A percentile compares a stretch with the other conserved stretches of the same genome.
These are phyloP conservation scores for Penicillium riverlandense DNA, from an alignment of 495 filamentous ascomycete species.

Conservation along the genomic window DNA sequence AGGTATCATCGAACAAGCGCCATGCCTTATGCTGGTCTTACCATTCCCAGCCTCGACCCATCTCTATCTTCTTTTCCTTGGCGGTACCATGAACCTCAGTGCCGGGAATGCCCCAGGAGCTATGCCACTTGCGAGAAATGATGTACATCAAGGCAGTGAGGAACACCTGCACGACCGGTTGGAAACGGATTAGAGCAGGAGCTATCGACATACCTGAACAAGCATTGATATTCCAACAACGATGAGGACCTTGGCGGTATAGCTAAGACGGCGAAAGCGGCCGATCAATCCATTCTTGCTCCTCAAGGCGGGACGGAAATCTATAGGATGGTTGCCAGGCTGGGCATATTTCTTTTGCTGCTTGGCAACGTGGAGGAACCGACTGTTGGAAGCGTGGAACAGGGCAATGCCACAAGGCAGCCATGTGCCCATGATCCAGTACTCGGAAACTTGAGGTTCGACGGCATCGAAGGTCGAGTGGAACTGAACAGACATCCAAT, in stretches of 20 bases:
- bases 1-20: background rate
- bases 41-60: slow-evolving; percentile 59
- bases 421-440: slow-evolving; percentile 69
- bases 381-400: slow-evolving; percentile 63
- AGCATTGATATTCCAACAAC: slow-evolving; percentile 21
- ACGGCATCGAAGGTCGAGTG: slow-evolving; percentile 52
- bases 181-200: slow-evolving; percentile 1
- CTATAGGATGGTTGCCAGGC: slow-evolving; percentile 2
- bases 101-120: slow-evolving; percentile 47
- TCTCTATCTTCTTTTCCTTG: slow-evolving; percentile 31
- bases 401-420: slow-evolving; percentile 63
- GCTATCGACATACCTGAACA: slow-evolving; percentile 12
- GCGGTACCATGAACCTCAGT: slow-evolving; percentile 25
- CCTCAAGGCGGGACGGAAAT: slow-evolving; percentile 1
- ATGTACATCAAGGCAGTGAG: slow-evolving; percentile 55
- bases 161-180: slow-evolving; percentile 34
- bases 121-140: slow-evolving; percentile 60
- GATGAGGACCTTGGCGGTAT: slow-evolving; percentile 18
- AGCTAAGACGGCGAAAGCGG: slow-evolving; percentile 23
- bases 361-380: slow-evolving; percentile 57
- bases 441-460: slow-evolving; percentile 52
- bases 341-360: slow-evolving; percentile 26
- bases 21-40: slow-evolving; percentile 14
- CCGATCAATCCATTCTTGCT: slow-evolving; percentile 11
- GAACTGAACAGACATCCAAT: slow-evolving; percentile 52